A percentile compares a stretch with the other conserved stretches of the same genome.
These are phyloP conservation scores for Alternaria ventricosa DNA, from an alignment of 2,329 filamentous ascomycete species.

Conservation along the genomic window DNA sequence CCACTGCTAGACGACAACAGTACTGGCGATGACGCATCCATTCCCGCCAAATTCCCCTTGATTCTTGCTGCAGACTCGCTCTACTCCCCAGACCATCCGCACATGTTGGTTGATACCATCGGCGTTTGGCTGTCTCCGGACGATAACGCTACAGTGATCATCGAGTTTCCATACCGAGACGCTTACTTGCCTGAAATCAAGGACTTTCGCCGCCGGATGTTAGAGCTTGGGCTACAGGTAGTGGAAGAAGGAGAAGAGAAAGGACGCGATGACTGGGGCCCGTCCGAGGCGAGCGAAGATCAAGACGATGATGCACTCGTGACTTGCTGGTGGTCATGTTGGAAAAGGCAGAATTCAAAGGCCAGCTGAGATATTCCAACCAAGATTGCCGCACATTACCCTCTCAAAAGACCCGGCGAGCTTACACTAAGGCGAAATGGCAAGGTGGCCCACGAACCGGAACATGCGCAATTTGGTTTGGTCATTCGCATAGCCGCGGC, in stretches of 20 bases:
- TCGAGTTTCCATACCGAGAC: slow-evolving; percentile 83
- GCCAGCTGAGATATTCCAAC: slow-evolving; percentile 19
- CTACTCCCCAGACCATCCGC: slow-evolving; percentile 84
- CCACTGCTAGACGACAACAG: slow-evolving; percentile 14
- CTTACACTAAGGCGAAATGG: not conserved
- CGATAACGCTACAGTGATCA: slow-evolving; percentile 68
- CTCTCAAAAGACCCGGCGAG: not conserved
- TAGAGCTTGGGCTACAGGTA: slow-evolving; percentile 57
- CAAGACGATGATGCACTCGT: slow-evolving; percentile 58
- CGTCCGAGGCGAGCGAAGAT: slow-evolving; percentile 53
- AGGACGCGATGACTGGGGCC: slow-evolving; percentile 77
- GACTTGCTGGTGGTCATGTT: slow-evolving; percentile 74
- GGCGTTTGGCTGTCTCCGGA: slow-evolving; percentile 67
- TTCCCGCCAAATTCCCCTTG: slow-evolving; percentile 55
- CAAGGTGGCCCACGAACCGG: slow-evolving; percentile 5
- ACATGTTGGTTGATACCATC: slow-evolving; percentile 74
- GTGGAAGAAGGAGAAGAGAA: slow-evolving; percentile 68
- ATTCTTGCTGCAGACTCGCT: slow-evolving; percentile 86
- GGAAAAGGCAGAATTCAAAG: slow-evolving; percentile 46
- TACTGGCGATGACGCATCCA: slow-evolving; percentile 8
- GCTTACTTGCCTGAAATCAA: slow-evolving; percentile 69
- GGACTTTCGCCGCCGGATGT: slow-evolving; percentile 69
- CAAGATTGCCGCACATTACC: slow-evolving; percentile 10
- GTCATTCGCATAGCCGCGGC: slow-evolving; percentile 24
- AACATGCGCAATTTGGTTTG: slow-evolving; percentile 4